phyloP scores from a whole-genome alignment of 768 basidiomycete species.

The Coprinellus aureogranulatus region DNA sequence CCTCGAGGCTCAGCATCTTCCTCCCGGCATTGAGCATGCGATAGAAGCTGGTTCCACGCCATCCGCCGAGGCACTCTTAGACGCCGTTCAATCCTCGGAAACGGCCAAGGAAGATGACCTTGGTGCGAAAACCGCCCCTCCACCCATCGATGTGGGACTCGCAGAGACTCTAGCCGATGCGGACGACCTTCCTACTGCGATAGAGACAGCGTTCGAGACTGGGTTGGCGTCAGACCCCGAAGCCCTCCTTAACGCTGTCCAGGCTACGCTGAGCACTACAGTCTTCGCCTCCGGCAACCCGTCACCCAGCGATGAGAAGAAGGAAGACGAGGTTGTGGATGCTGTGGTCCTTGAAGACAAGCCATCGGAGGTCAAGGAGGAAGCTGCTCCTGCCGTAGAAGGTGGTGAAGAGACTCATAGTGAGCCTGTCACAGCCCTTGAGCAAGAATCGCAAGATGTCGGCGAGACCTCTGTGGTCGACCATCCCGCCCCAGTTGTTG shows the following conservation, averaged over 20 bases:
- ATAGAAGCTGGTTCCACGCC: neutral
- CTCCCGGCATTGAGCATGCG: neutral
- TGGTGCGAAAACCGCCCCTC: neutral
- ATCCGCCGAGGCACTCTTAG: neutral
- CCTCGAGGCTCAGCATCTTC: neutral
- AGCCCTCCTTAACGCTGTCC: conserved; percentile 9
- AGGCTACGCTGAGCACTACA: conserved; percentile 1
- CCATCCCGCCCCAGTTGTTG: too few relatives aligned
- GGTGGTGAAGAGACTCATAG: too few relatives aligned
- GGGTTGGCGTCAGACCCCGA: conserved; percentile 6
- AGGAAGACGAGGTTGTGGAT: too few relatives aligned
- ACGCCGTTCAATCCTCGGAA: neutral
- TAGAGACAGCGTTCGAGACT: neutral
- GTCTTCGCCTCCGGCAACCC: neutral
- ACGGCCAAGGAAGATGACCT: neutral
- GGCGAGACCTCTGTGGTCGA: too few relatives aligned
- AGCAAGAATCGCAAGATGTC: too few relatives aligned
- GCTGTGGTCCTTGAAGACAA: too few relatives aligned
- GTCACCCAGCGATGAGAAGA: neutral
- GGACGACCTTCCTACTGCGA: conserved; percentile 7
- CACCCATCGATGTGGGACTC: neutral
- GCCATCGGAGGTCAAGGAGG: too few relatives aligned
- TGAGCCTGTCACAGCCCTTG: too few relatives aligned
- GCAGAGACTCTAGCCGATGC: neutral
- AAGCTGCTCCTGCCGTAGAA: too few relatives aligned